phyloP scores from a whole-genome alignment of 2,329 filamentous ascomycete species.

The Pseudogymnoascus sp. region DNA sequence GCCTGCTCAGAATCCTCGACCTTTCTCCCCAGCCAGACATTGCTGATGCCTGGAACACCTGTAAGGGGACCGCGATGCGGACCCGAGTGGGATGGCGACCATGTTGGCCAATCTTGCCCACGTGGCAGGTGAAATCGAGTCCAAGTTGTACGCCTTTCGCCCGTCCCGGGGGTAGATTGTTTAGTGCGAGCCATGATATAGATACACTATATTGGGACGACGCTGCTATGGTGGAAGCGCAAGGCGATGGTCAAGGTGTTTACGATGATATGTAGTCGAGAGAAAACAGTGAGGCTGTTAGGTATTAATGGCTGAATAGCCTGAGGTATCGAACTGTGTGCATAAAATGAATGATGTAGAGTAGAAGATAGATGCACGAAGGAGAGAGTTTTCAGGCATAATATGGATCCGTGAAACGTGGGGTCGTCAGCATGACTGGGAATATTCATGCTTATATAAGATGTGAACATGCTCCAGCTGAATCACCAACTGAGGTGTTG shows the following conservation, averaged over 20 bases:
- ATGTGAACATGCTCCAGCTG: neutral
- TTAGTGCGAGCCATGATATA: neutral
- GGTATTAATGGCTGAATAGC: neutral
- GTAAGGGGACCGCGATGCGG: neutral
- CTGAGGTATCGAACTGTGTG: neutral
- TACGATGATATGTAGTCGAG: neutral
- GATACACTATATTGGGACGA: neutral
- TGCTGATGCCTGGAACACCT: neutral
- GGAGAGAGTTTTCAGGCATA: neutral
- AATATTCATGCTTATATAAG: neutral
- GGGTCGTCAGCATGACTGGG: neutral
- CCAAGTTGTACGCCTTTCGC: slow-evolving; percentile 14
- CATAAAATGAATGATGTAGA: neutral
- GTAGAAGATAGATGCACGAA: neutral
- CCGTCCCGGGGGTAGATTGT: neutral
- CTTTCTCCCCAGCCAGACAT: slow-evolving; percentile 31
- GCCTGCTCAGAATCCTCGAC: slow-evolving; percentile 21
- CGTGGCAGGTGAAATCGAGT: slow-evolving; percentile 21
- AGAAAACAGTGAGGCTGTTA: neutral
- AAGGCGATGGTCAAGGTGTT: neutral
- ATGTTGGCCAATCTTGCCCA: slow-evolving; percentile 22
- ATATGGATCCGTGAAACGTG: neutral
- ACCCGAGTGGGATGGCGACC: slow-evolving; percentile 20
- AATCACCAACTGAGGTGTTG: neutral
- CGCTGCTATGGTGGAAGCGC: neutral